A percentile compares a stretch with the other conserved stretches of the same genome.
These are phyloP conservation scores for Boletus reticuloceps DNA, from an alignment of 768 basidiomycete species.

Conservation along the genomic window DNA sequence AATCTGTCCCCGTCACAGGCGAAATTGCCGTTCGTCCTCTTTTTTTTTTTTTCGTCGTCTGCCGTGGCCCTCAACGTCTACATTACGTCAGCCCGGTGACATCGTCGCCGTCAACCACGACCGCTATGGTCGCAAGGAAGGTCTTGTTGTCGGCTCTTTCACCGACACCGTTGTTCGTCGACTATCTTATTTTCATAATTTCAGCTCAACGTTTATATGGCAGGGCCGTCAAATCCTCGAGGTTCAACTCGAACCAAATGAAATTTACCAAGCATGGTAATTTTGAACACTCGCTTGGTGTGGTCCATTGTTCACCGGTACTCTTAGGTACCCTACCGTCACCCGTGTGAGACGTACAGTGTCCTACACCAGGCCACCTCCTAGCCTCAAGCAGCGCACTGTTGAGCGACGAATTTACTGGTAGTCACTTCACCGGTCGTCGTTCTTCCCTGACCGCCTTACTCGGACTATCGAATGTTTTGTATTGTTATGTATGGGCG, in stretches of 20 bases:
- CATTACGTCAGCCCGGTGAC: constrained; percentile 61
- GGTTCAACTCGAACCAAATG: constrained; percentile 70
- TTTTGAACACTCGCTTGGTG: constrained; percentile 3
- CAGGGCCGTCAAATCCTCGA: constrained; percentile 83
- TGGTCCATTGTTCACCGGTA: constrained; percentile 1
- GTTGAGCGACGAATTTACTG: constrained; percentile 77
- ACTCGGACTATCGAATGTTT: constrained; percentile 23
- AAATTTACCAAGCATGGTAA: constrained; percentile 69
- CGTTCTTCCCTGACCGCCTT: background rate
- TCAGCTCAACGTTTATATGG: constrained; percentile 1
- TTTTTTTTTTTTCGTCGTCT: background rate
- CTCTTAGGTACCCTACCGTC: constrained; percentile 69
- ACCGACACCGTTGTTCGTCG: constrained; percentile 62
- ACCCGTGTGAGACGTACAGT: constrained; percentile 76
- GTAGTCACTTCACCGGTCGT: constrained; percentile 36
- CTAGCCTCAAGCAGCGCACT: constrained; percentile 48
- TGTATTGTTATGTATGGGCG: constrained; percentile 33
- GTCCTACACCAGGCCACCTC: constrained; percentile 50
- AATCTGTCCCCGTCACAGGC: constrained; percentile 23
- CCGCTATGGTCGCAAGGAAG: constrained; percentile 63
- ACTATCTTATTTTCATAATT: background rate
- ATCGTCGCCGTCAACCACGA: constrained; percentile 75
- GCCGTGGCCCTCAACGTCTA: background rate
- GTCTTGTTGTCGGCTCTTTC: constrained; percentile 76
- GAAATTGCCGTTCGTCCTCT: constrained; percentile 35